Percentiles rank a stretch among this genome's conserved stretches.
These are phyloP conservation scores for Yarrowia porcina DNA, from an alignment of 805 yeast genomes.

Conservation along the genomic window DNA sequence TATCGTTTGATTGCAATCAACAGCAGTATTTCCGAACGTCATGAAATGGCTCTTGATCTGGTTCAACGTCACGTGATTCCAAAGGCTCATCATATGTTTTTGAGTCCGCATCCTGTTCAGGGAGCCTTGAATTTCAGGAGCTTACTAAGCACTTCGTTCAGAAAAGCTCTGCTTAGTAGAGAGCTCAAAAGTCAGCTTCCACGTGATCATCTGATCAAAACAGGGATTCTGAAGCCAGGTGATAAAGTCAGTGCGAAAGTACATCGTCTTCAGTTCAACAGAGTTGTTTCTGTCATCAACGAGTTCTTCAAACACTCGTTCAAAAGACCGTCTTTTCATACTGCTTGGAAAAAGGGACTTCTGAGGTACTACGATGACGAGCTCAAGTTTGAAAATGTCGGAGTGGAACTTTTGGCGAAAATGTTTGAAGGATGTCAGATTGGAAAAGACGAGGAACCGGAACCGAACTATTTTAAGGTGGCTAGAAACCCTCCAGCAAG, in stretches of 20 bases:
- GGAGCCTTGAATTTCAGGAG: background rate
- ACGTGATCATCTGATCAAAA: background rate
- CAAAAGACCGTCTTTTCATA: slow-evolving; percentile 10
- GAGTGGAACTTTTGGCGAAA: slow-evolving; percentile 11
- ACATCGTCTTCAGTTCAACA: slow-evolving; percentile 2
- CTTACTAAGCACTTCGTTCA: background rate
- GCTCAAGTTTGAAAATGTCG: background rate
- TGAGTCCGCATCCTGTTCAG: slow-evolving; percentile 14
- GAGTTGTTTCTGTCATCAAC: slow-evolving; percentile 11
- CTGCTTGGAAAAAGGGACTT: slow-evolving; percentile 14
- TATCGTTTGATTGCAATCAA: background rate
- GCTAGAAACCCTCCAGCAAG: slow-evolving; percentile 9
- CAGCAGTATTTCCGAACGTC: background rate
- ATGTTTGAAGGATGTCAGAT: slow-evolving; percentile 23
- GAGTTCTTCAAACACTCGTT: slow-evolving; percentile 17
- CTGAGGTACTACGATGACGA: slow-evolving; percentile 15
- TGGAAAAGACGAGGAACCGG: slow-evolving; percentile 19
- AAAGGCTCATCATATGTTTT: background rate
- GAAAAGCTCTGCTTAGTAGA: background rate
- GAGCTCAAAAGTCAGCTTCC: slow-evolving; percentile 6
- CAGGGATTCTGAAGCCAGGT: slow-evolving; percentile 1
- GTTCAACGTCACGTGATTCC: slow-evolving; percentile 5
- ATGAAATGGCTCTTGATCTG: background rate
- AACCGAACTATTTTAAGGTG: slow-evolving; percentile 4
- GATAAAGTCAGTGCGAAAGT: slow-evolving; percentile 10